Base-by-base conservation (phyloP, 306 rosid genomes). In the Corylus avellana region DNA sequence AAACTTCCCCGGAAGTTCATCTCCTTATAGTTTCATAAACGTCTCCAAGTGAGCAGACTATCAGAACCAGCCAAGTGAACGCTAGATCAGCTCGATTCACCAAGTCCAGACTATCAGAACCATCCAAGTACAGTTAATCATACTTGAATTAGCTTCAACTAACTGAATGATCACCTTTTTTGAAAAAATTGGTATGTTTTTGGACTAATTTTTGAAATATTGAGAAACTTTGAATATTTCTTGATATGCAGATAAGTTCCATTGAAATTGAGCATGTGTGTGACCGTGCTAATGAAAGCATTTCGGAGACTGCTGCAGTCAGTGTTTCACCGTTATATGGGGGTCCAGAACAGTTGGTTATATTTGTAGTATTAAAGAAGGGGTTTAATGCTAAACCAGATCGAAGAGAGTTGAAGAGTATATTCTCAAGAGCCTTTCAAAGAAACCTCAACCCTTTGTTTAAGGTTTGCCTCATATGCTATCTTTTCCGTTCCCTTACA, bases 381-480 rank as follows among this genome's bases (percentile, higher is more conserved):
- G 94, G 92, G 53, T 78, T 56, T 77, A 67, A 76, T 74, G 70
- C 76, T 42, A 77, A 87, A 81, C 73, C 90, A 57, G 92, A 90
- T 11, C n/a, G n/a, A n/a, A n/a, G n/a, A n/a, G 66, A 80, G 57
- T 80, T 94, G 17, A 89, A 81, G 84, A 67, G 6, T 14, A 88
- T 79, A 73, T 87, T 94, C 75, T 89, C 96, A 51, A 90, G 84
- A 80, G 91, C 93, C 51, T 89, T 92, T 75, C 97, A 89, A 55
- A 89, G 81, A 78, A 92, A 88, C 83, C 94, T 92, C 12, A 92
- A 94, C 72, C 98, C 96, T 50, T 82, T 94, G 74, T 94, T 88
- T 85, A 89, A 94, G 98, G 92, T 92, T 56, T 57, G 70, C 74
- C 16, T 18, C 51, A 56, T 47, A 1, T 1, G 47, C 71, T 7